Conservation (phyloP, 305 asterid species). For the Fraxinus paxiana region DNA sequence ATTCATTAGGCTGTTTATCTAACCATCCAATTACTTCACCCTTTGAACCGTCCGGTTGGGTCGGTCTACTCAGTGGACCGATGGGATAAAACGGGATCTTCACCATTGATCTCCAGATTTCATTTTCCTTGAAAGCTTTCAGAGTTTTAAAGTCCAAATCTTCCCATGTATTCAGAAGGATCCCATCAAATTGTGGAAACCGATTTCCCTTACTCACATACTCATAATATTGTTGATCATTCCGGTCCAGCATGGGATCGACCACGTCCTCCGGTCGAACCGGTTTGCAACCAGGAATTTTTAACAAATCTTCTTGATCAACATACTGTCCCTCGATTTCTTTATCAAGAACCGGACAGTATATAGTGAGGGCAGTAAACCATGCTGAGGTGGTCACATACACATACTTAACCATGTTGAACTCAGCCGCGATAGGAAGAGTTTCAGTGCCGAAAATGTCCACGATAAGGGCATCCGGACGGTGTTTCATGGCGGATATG, state of each 20-base stretch:
- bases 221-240: constrained; percentile 38
- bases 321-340: constrained; percentile 44
- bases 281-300: constrained; percentile 61
- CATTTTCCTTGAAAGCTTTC: constrained; percentile 39
- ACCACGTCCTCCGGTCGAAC: constrained; percentile 58
- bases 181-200: constrained; percentile 40
- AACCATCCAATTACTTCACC: constrained; percentile 41
- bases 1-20: constrained; percentile 47
- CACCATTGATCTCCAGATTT: constrained; percentile 19
- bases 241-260: constrained; percentile 61
- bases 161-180: constrained; percentile 57
- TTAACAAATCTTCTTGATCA: constrained; percentile 32
- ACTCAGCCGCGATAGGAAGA: constrained; percentile 29
- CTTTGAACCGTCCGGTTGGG: constrained; percentile 12
- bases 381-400: constrained; percentile 30
- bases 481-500: constrained; percentile 35
- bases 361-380: constrained; percentile 36
- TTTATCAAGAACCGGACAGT: constrained; percentile 46
- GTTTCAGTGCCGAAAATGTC: constrained; percentile 36
- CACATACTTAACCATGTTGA: constrained; percentile 32
- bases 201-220: constrained; percentile 24
- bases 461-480: constrained; percentile 42
- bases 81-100: constrained; percentile 48
- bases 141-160: constrained; percentile 44
- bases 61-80: constrained; percentile 52